Evolutionary conservation across 495 filamentous ascomycete genomes (phyloP).

Genomic region (Lindgomyces ingoldianus): DNA sequence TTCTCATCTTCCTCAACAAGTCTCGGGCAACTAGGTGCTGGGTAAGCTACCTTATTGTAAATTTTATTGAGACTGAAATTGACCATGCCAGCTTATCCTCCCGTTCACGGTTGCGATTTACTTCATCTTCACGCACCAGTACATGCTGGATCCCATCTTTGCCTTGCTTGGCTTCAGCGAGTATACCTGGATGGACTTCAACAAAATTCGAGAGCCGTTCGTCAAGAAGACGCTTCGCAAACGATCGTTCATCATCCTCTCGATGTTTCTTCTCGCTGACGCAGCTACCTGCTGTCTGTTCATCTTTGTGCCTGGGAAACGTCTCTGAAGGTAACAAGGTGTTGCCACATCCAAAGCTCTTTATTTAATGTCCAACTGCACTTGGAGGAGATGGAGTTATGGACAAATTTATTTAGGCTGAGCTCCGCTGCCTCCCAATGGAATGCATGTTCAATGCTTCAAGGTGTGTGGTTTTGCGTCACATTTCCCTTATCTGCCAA

Average conservation of each 20-base stretch:
- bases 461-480: too few species aligned
- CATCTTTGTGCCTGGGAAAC: slow-evolving; percentile 88
- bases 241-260: slow-evolving; percentile 74
- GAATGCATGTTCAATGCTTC: too few species aligned
- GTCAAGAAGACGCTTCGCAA: slow-evolving; percentile 79
- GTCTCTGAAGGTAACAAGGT: slow-evolving; percentile 55
- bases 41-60: slow-evolving; percentile 57
- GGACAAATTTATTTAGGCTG: too few species aligned
- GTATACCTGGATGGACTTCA: slow-evolving; percentile 91
- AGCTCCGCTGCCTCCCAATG: too few species aligned
- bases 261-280: slow-evolving; percentile 70
- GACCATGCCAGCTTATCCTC: slow-evolving; percentile 70
- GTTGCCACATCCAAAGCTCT: too few species aligned
- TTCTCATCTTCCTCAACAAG: slow-evolving; percentile 85
- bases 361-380: too few species aligned
- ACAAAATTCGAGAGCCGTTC: slow-evolving; percentile 81
- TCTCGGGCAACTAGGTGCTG: slow-evolving; percentile 72
- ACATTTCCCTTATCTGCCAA: too few species aligned
- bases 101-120: slow-evolving; percentile 91
- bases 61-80: slow-evolving; percentile 18
- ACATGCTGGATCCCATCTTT: slow-evolving; percentile 87
- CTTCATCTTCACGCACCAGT: slow-evolving; percentile 85
- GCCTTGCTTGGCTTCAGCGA: slow-evolving; percentile 88
- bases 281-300: slow-evolving; percentile 78
- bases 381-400: too few species aligned